phyloP scores from a whole-genome alignment of 495 filamentous ascomycete species.

The Jackrogersella multiformis region DNA sequence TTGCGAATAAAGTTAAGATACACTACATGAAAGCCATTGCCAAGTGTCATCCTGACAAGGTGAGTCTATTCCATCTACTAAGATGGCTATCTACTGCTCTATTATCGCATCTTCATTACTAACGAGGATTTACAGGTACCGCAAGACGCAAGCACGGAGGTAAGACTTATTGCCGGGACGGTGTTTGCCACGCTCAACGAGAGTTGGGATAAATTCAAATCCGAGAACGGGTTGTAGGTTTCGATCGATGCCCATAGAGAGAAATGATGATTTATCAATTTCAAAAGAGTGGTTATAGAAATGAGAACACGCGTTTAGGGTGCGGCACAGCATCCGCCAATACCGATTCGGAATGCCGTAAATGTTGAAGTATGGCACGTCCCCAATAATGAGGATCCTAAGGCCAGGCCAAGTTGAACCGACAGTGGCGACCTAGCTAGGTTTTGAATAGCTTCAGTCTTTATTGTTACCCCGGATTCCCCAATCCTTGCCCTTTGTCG shows the following conservation, averaged over 20 bases:
- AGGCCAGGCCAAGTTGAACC: neutral
- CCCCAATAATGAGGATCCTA: neutral
- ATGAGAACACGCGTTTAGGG: conserved; percentile 36
- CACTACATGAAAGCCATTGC: conserved; percentile 99
- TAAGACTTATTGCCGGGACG: conserved; percentile 87
- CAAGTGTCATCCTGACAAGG: conserved; percentile 99
- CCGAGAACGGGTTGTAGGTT: conserved; percentile 78
- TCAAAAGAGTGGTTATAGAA: conserved; percentile 23
- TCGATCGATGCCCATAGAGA: neutral
- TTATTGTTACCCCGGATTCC: conserved; percentile 10
- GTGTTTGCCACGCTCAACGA: conserved; percentile 96
- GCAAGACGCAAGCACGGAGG: conserved; percentile 89
- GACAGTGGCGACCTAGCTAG: neutral
- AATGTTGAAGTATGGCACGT: neutral
- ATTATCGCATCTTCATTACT: conserved; percentile 18
- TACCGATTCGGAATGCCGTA: conserved; percentile 1
- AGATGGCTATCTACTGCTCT: conserved; percentile 20
- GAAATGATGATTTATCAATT: conserved; percentile 1
- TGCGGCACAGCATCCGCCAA: conserved; percentile 7
- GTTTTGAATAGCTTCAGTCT: neutral
- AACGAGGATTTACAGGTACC: conserved; percentile 69
- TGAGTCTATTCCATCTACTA: conserved; percentile 55
- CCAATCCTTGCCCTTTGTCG: conserved; percentile 4
- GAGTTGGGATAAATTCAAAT: conserved; percentile 97
- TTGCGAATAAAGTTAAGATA: conserved; percentile 93